These are phyloP conservation scores for Ceratocystis cacaofunesta DNA, from an alignment of 2,329 filamentous ascomycete genomes.

Conservation along the genomic window DNA sequence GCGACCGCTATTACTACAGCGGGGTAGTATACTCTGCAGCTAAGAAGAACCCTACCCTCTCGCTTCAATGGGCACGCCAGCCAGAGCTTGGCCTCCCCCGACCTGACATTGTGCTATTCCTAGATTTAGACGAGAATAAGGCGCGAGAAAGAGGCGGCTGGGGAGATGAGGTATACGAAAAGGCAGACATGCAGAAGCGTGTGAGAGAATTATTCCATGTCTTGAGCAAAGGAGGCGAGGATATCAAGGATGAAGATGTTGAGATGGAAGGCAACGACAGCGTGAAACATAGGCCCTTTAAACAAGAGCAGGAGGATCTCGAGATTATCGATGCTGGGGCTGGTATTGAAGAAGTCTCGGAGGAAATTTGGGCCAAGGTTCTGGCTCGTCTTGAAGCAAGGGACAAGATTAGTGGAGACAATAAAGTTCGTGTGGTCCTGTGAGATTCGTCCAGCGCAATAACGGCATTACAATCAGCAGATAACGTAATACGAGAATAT, in stretches of 20 bases:
- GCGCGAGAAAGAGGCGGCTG: constrained; percentile 70
- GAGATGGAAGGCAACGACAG: constrained; percentile 11
- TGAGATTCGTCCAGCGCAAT: not conserved
- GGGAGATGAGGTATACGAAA: constrained; percentile 81
- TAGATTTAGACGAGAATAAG: constrained; percentile 61
- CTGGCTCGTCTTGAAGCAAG: constrained; percentile 33
- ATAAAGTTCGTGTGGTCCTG: constrained; percentile 30
- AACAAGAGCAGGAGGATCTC: constrained; percentile 38
- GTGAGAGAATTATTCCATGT: constrained; percentile 56
- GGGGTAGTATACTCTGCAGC: constrained; percentile 88
- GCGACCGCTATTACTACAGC: constrained; percentile 91
- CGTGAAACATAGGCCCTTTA: constrained; percentile 23
- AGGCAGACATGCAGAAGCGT: constrained; percentile 61
- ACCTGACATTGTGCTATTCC: constrained; percentile 75
- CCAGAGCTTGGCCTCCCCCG: constrained; percentile 77
- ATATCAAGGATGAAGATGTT: constrained; percentile 17
- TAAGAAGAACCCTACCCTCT: constrained; percentile 57
- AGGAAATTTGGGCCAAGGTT: constrained; percentile 40
- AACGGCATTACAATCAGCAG: not conserved
- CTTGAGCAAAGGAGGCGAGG: constrained; percentile 25
- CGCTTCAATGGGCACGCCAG: constrained; percentile 64
- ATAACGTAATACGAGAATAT: no score
- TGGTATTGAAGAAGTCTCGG: constrained; percentile 41
- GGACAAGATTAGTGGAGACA: constrained; percentile 35
- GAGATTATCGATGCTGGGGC: constrained; percentile 39